Percentiles rank a stretch among this genome's conserved stretches.
phyloP scores from a whole-genome alignment of 2,329 filamentous ascomycete species.

The Pezicula neosporulosa region DNA sequence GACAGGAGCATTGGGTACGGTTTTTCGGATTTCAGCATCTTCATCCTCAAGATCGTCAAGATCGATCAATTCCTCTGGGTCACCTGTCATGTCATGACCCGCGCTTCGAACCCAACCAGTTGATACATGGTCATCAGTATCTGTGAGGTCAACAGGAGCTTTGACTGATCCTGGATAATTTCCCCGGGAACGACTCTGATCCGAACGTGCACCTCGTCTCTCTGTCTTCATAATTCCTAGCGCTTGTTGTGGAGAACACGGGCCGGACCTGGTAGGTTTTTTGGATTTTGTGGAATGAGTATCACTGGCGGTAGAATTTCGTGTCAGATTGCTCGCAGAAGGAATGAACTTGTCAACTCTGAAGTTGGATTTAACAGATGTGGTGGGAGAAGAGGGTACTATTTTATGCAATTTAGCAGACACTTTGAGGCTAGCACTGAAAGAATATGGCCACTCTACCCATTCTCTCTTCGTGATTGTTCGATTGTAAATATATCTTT shows the following conservation, averaged over 20 bases:
- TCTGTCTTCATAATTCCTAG: too few relatives aligned
- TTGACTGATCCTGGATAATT: too few relatives aligned
- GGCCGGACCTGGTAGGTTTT: background rate
- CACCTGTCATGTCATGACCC: too few relatives aligned
- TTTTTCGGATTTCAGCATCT: background rate
- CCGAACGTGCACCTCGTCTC: too few relatives aligned
- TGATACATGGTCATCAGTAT: too few relatives aligned
- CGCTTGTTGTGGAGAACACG: background rate
- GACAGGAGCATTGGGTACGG: background rate
- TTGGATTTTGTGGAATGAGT: background rate
- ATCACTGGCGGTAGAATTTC: background rate
- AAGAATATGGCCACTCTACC: background rate
- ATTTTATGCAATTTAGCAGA: background rate
- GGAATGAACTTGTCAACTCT: background rate
- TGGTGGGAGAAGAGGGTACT: background rate
- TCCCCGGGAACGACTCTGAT: too few relatives aligned
- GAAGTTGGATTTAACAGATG: background rate
- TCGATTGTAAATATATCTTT: too few relatives aligned
- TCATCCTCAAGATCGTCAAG: conserved; percentile 5
- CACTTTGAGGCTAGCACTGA: background rate
- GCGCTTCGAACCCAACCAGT: too few relatives aligned
- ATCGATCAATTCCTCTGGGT: background rate
- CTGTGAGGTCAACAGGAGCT: too few relatives aligned
- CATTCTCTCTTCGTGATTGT: too few relatives aligned
- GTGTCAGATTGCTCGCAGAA: background rate